A percentile compares a stretch with the other conserved stretches of the same genome.
Conservation (phyloP, 768 basidiomycete genomes). For the Pseudohyphozyma bogoriensis region DNA sequence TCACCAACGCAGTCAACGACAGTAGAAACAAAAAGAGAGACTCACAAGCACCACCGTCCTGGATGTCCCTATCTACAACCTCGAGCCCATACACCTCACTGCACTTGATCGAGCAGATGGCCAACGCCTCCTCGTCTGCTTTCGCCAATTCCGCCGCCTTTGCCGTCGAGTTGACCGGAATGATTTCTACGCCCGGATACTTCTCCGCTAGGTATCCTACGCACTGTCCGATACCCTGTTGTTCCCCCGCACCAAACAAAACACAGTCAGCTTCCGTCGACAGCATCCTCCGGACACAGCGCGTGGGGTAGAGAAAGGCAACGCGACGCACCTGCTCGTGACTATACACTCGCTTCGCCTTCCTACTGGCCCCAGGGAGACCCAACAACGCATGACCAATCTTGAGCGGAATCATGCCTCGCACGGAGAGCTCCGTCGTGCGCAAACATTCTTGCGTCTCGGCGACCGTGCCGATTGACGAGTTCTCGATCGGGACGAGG, state of each 20-base stretch:
- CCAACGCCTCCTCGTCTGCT: slow-evolving; percentile 17
- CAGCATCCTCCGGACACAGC: neutral
- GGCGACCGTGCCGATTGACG: slow-evolving; percentile 27
- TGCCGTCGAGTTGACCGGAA: slow-evolving; percentile 29
- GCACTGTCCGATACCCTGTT: slow-evolving; percentile 31
- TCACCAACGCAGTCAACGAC: neutral
- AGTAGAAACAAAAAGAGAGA: neutral
- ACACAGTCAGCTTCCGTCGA: neutral
- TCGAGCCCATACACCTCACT: slow-evolving; percentile 28
- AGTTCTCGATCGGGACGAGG: slow-evolving; percentile 32
- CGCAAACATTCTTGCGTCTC: slow-evolving; percentile 27
- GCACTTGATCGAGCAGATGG: slow-evolving; percentile 30
- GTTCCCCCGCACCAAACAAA: neutral
- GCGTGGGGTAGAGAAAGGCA: neutral
- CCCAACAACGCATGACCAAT: slow-evolving; percentile 30
- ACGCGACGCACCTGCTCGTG: slow-evolving; percentile 28
- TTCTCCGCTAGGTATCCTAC: slow-evolving; percentile 7
- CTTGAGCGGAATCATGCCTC: slow-evolving; percentile 17
- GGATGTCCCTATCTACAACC: slow-evolving; percentile 28
- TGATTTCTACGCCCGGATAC: slow-evolving; percentile 14
- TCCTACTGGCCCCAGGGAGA: neutral
- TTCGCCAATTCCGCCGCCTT: slow-evolving; percentile 17
- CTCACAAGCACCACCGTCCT: slow-evolving; percentile 27
- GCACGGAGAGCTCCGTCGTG: slow-evolving; percentile 9
- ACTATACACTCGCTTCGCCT: slow-evolving; percentile 25